Conservation (phyloP, 306 rosid species). For the Sphenostylis stenocarpa region DNA sequence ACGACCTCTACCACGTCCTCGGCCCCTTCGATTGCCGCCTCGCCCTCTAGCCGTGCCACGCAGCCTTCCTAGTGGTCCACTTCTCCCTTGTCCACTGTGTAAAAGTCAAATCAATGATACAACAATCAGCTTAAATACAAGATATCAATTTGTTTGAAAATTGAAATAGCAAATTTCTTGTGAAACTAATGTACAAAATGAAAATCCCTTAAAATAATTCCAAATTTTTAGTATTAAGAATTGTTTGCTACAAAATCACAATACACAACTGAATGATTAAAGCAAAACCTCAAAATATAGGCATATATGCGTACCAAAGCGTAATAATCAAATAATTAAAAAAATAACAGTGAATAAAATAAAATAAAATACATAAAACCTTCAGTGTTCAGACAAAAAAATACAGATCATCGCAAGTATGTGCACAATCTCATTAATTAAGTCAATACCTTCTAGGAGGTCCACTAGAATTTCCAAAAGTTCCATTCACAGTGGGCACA, state of each 20-base stretch:
- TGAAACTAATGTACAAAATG: neutral
- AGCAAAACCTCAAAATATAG: neutral
- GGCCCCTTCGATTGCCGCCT: slow-evolving; percentile 35
- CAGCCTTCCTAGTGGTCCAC: slow-evolving; percentile 54
- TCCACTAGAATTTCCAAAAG: slow-evolving; percentile 61
- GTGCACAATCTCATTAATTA: neutral
- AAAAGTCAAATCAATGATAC: slow-evolving; percentile 12
- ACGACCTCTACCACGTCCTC: slow-evolving; percentile 69
- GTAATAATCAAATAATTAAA: neutral
- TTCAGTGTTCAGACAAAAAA: neutral
- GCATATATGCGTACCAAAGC: neutral
- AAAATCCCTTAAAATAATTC: neutral
- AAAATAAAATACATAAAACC: neutral
- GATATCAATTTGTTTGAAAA: neutral
- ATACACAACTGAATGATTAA: no score
- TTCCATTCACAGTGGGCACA: slow-evolving; percentile 46
- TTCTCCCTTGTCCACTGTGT: slow-evolving; percentile 68
- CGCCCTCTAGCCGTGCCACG: slow-evolving; percentile 42
- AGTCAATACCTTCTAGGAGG: slow-evolving; percentile 58
- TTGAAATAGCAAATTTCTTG: neutral
- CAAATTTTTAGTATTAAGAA: neutral
- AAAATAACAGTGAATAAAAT: neutral
- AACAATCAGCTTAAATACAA: slow-evolving; percentile 16
- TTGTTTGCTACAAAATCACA: neutral
- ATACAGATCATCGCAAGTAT: neutral